Conservation (phyloP, 306 rosid species). For the Cucumis melo region DNA sequence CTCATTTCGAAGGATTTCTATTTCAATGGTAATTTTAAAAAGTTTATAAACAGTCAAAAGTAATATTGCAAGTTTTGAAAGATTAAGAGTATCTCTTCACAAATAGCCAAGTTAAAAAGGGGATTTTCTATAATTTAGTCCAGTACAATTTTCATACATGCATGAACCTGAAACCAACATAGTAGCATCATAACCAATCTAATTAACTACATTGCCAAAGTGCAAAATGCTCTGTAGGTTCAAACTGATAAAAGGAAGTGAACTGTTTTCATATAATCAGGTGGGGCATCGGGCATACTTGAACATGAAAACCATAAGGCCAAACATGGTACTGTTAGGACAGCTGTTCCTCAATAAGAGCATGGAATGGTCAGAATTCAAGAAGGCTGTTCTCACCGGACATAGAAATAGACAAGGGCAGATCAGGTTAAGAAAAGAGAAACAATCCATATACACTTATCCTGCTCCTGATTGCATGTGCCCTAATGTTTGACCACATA, state of each 20-base stretch:
- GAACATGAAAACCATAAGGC: conserved; percentile 81
- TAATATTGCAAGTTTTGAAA: neutral
- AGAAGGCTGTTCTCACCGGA: conserved; percentile 47
- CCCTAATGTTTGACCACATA: neutral
- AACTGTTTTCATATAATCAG: conserved; percentile 29
- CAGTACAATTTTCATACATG: neutral
- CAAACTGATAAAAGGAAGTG: neutral
- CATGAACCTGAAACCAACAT: neutral
- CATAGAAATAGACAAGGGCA: conserved; percentile 81
- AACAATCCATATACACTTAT: conserved; percentile 80
- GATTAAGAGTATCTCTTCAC: no score
- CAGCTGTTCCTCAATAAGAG: conserved; percentile 60
- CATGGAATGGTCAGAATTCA: conserved; percentile 70
- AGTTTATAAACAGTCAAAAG: no score
- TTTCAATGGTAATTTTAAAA: neutral
- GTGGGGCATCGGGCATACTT: conserved; percentile 73
- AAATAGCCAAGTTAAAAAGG: no score
- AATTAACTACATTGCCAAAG: neutral
- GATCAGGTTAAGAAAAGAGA: conserved; percentile 63
- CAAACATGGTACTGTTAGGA: conserved; percentile 77
- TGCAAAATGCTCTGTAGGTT: neutral
- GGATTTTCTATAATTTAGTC: neutral
- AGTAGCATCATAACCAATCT: neutral
- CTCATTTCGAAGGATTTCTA: neutral
- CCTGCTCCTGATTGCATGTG: conserved; percentile 98